Percentiles rank a stretch among this genome's conserved stretches.
Evolutionary conservation across 495 filamentous ascomycete species (phyloP).

Genomic region (Lasiosphaeria hispida): DNA sequence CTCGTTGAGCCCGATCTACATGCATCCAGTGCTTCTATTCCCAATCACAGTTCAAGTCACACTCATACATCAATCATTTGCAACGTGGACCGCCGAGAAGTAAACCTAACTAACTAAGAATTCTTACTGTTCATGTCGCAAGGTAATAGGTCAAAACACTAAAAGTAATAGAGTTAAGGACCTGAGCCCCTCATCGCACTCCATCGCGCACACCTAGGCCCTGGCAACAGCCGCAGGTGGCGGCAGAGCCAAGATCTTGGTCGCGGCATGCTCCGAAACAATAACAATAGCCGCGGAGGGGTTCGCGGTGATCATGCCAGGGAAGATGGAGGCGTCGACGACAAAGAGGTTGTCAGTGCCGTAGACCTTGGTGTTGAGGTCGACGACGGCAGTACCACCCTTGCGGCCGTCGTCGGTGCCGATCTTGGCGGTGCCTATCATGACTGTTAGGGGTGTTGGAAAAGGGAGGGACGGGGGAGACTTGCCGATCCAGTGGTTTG

Average conservation of each 20-base stretch:
- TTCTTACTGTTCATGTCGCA: no score
- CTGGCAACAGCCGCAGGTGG: no score
- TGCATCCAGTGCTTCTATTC: no score
- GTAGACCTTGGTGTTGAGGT: conserved; percentile 67
- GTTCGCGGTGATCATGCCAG: conserved; percentile 59
- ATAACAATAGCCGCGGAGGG: conserved; percentile 59
- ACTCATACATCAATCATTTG: no score
- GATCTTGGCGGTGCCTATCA: conserved; percentile 57
- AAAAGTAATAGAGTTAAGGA: no score
- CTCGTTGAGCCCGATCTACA: no score
- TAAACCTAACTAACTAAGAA: no score
- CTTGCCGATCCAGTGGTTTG: conserved; percentile 64
- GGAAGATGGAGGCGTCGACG: conserved; percentile 63
- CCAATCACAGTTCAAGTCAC: no score
- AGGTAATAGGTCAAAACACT: no score
- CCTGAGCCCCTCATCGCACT: no score
- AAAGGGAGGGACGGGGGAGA: neutral
- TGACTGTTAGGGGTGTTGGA: neutral
- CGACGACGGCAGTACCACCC: conserved; percentile 63
- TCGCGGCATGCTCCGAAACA: conserved; percentile 54
- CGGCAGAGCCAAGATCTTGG: conserved; percentile 24
- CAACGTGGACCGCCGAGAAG: no score
- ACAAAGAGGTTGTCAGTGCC: conserved; percentile 69
- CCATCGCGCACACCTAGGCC: no score
- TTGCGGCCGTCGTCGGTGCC: conserved; percentile 63